Percentiles rank a stretch among this genome's conserved stretches.
Conservation (phyloP, 495 filamentous ascomycete species). For the Talaromyces nanjingensis region DNA sequence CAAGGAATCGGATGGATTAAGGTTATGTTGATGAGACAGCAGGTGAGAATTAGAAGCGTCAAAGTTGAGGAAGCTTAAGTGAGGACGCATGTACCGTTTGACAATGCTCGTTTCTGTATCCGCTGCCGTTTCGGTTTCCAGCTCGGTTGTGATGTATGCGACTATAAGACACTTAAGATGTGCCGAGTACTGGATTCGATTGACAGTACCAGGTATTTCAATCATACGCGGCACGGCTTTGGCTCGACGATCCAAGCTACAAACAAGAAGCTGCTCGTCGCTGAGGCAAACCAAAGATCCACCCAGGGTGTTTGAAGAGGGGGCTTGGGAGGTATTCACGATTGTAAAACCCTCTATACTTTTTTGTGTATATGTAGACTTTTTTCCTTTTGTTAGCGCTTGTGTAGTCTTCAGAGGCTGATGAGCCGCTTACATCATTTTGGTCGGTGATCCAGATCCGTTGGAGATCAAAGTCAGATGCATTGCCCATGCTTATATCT, state of each 20-base stretch:
- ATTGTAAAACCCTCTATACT: conserved; percentile 28
- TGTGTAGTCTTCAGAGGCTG: neutral
- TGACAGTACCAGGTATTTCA: conserved; percentile 33
- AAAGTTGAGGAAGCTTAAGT: conserved; percentile 36
- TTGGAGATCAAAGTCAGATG: conserved; percentile 21
- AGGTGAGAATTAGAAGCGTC: conserved; percentile 15
- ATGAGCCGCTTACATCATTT: conserved; percentile 27
- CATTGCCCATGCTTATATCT: conserved; percentile 15
- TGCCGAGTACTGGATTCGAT: conserved; percentile 33
- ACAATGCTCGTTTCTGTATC: conserved; percentile 12
- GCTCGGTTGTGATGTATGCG: conserved; percentile 24
- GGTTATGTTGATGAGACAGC: neutral
- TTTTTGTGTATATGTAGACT: conserved; percentile 36
- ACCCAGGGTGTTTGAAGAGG: conserved; percentile 12
- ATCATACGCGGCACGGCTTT: conserved; percentile 39
- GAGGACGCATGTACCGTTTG: conserved; percentile 24
- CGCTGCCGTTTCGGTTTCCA: conserved; percentile 13
- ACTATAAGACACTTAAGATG: conserved; percentile 35
- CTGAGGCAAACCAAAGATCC: conserved; percentile 37
- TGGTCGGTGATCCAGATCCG: conserved; percentile 40
- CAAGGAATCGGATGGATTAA: neutral
- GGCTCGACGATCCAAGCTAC: conserved; percentile 24
- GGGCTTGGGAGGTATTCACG: conserved; percentile 10
- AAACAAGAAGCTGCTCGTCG: conserved; percentile 33
- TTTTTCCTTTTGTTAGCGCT: neutral